Evolutionary conservation across 495 filamentous ascomycete species (phyloP).

Genomic region (Patellaria atrata): DNA sequence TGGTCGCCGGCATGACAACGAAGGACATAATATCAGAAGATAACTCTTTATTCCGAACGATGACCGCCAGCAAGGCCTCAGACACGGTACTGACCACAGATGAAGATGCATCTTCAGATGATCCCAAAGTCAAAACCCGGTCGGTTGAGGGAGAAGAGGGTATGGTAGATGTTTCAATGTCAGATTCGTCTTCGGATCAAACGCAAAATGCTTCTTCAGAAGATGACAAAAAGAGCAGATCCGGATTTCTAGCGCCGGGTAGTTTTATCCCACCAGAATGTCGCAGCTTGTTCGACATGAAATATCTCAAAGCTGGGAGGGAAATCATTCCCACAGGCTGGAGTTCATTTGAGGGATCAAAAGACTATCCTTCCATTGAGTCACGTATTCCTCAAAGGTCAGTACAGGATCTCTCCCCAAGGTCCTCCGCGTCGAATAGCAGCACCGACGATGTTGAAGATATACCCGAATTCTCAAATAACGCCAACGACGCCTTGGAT

Average conservation of each 20-base stretch:
- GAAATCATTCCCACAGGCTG: slow-evolving; percentile 51
- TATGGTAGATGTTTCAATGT: slow-evolving; percentile 81
- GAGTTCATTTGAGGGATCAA: slow-evolving; percentile 41
- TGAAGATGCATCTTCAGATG: slow-evolving; percentile 59
- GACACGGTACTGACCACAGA: slow-evolving; percentile 58
- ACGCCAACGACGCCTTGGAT: slow-evolving; percentile 6
- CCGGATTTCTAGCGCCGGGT: slow-evolving; percentile 34
- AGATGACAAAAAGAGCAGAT: slow-evolving; percentile 26
- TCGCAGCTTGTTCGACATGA: slow-evolving; percentile 57
- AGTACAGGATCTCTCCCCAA: no score
- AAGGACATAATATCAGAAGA: slow-evolving; percentile 41
- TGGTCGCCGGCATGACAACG: slow-evolving; percentile 47
- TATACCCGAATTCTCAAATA: slow-evolving; percentile 10
- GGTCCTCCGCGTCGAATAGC: no score
- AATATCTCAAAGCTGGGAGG: slow-evolving; percentile 38
- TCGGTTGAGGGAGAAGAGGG: slow-evolving; percentile 85
- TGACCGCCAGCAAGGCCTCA: slow-evolving; percentile 35
- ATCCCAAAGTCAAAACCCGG: slow-evolving; percentile 51
- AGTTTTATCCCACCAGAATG: slow-evolving; percentile 38
- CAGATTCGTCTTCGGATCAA: slow-evolving; percentile 26
- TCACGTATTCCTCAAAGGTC: slow-evolving; percentile 40
- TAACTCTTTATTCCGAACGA: slow-evolving; percentile 25
- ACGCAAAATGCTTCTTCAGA: slow-evolving; percentile 11
- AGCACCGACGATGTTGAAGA: slow-evolving; percentile 18
- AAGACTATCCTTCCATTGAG: slow-evolving; percentile 39